Base-by-base conservation (phyloP, 768 basidiomycete species). In the Boletus bicolor region DNA sequence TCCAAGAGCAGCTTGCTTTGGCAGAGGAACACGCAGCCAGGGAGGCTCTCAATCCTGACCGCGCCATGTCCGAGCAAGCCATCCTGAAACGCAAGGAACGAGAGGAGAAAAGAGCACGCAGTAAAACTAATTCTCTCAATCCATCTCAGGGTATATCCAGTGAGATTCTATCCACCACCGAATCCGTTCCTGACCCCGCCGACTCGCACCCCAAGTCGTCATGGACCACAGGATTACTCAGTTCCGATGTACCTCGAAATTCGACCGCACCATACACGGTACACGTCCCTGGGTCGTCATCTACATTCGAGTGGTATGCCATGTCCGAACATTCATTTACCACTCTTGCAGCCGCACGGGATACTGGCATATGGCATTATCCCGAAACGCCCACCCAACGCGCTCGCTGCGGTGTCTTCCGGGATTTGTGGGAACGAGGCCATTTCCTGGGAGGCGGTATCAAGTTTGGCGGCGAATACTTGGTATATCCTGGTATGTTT, bases 401-500 rank as follows among this genome's bases (percentile, higher is more conserved):
- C 4, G 91, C 93, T 11, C 79, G 84, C 52, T 93, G 90, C 58
- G 84, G 78, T 10, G 87, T 93, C 10, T 96, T 93, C 68, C 79
- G 80, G 43, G 85, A 84, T 59, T 69, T 97, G 12, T 92, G 90
- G 88, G 82, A 86, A 58, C 82, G 87, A 71, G 91, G 91, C 0
- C 86, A 87, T 68, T 97, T 83, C 69, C 82, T 97, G 82, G 94
- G 94, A 45, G 83, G 83, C 0, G 95, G 94, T 0, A 84, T 95
- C 71, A 90, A 89, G 70, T 99, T 99, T 66, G 97, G 97, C 7
- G 95, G 94, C 2, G 94, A 98, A 64, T 98, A 93, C 71, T 74
- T 99, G 43, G 89, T 98, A 1, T 99, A 99, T 73, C 97, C 97
- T 49, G 96, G 96, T 89, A 67, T 41, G 83, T 72, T 32, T 56